Base-by-base conservation (phyloP, 192 early-diverging fungal species). In the Coemansia sp. region DNA sequence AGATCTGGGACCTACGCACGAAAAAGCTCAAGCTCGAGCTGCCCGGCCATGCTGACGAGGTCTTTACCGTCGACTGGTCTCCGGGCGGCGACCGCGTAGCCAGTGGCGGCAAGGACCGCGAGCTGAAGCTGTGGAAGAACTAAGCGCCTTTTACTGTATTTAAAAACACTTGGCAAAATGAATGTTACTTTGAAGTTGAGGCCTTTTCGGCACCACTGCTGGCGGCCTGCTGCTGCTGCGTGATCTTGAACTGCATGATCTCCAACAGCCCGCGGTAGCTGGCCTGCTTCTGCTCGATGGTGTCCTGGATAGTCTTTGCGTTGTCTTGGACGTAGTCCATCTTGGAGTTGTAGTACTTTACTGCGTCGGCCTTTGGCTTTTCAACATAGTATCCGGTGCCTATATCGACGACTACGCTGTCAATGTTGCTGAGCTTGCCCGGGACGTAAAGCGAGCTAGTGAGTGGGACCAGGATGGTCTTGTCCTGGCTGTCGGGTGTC, bases 301-400 rank as follows among this genome's bases (percentile, higher is more conserved):
- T 91, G 64, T 92, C 85, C 79, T 94, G 89, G 59, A 98, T 82
- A 62, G 86, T 91, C 31, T 88, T 91, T 55, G 92, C 69, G 73
- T 95, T 94, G 28, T 75, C 77, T 75, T 94, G 89, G 31, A 98
- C 84, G 66, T 86, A 94, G 6, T 90, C 88, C 13, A 93, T 86
- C 80, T 96, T 98, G 31, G 79, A 64, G 20, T 88, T 87, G 77
- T 93, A 98, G 63, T 92, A 98, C 23, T 86, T 77, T 62, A 86
- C 80, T 4, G 94, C 95, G 64, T 95, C 92, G n/a, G 84, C 78
- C 16, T 85, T 76, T 77, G 86, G 89, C 87, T 98, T 96, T 74
- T 95, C 93, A 23, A 95, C 88, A 68, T 90, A 95, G 75, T 98
- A 98, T 33, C 96, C 96, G 16, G 96, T 96, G 50, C 96, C 96